Evolutionary conservation across 2,329 filamentous ascomycete species (phyloP).

Genomic region (Sporothrix humicola): DNA sequence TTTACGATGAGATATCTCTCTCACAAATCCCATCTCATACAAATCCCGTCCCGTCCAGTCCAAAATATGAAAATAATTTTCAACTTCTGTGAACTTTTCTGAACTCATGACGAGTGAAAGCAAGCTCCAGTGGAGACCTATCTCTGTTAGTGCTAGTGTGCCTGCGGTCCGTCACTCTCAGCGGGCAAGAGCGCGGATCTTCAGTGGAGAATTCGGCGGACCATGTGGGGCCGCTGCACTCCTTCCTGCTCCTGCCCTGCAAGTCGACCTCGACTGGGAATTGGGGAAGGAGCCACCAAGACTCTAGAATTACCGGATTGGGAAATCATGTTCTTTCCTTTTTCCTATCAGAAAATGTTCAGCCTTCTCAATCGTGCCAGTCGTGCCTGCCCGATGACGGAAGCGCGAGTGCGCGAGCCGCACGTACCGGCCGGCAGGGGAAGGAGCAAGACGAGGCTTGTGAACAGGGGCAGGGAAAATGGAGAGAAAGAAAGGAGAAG

Average conservation of each 20-base stretch:
- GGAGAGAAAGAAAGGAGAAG: neutral
- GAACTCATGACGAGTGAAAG: neutral
- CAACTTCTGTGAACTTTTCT: neutral
- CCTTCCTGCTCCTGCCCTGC: no score
- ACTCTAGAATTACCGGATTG: neutral
- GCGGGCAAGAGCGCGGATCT: neutral
- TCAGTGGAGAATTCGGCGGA: neutral
- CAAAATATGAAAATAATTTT: neutral
- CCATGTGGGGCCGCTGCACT: neutral
- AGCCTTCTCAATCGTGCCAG: neutral
- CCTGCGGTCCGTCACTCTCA: neutral
- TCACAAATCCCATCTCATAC: no score
- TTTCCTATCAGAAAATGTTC: neutral
- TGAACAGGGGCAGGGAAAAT: neutral
- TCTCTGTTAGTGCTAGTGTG: neutral
- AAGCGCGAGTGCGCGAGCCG: neutral
- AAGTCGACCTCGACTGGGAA: neutral
- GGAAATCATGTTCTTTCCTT: neutral
- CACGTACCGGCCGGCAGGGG: neutral
- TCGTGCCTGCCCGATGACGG: neutral
- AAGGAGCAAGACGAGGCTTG: neutral
- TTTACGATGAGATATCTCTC: no score
- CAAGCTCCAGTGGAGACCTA: neutral
- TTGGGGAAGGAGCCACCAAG: neutral
- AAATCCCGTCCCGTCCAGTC: no score